phyloP scores from a whole-genome alignment of 2,329 filamentous ascomycete genomes.

The Ilyonectria robusta region DNA sequence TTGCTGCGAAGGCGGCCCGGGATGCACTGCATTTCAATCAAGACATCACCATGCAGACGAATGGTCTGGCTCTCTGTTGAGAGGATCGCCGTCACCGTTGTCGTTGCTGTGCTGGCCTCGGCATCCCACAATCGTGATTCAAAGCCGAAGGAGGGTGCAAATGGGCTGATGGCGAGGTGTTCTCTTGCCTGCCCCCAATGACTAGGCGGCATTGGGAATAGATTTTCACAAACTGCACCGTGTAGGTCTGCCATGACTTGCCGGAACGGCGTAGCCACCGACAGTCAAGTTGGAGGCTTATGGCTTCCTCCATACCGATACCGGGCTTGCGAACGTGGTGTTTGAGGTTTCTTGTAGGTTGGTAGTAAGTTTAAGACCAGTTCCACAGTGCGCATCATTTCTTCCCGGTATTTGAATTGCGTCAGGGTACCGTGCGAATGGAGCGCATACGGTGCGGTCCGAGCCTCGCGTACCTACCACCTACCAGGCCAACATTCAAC shows the following conservation, averaged over 20 bases:
- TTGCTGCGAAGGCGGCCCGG: not conserved
- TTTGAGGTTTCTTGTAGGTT: not conserved
- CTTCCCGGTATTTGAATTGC: not conserved
- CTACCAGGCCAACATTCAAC: conserved; percentile 1
- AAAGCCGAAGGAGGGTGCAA: conserved; percentile 28
- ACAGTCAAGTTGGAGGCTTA: not conserved
- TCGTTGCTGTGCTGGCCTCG: conserved; percentile 17
- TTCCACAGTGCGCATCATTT: conserved; percentile 16
- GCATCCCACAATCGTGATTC: conserved; percentile 22
- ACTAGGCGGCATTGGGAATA: conserved; percentile 23
- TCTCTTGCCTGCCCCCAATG: conserved; percentile 5
- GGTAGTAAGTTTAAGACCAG: not conserved
- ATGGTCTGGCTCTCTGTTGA: not conserved
- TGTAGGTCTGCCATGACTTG: not conserved
- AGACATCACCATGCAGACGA: conserved; percentile 1
- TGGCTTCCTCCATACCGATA: not conserved
- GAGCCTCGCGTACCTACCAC: conserved; percentile 19
- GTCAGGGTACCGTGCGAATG: conserved; percentile 6
- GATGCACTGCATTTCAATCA: not conserved
- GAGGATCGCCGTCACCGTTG: not conserved
- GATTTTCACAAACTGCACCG: conserved; percentile 9
- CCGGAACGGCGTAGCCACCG: not conserved
- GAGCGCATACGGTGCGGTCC: conserved; percentile 17
- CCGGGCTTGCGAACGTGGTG: not conserved
- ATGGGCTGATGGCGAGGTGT: conserved; percentile 26